Base-by-base conservation (phyloP, 768 basidiomycete species). In the Phaffia tasmanica region DNA sequence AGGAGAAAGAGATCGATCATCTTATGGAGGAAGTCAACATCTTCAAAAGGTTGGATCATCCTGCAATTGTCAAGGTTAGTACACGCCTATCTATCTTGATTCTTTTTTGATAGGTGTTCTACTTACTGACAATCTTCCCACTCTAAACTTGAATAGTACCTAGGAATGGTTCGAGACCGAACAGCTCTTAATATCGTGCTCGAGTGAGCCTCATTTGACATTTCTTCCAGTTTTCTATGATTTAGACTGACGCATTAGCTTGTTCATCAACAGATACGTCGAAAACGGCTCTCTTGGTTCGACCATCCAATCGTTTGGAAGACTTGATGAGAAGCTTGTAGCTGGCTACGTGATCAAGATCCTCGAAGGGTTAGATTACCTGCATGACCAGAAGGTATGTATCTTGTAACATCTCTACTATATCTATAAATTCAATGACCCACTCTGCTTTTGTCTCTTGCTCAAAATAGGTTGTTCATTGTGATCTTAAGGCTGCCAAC, bases 401-500 rank as follows among this genome's bases (percentile, higher is more conserved):
- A 47, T 30, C 53, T 55, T 42, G 48, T 32, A 15, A 27, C 15
- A 42, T 27, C 14, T 50, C 30, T 62, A 1, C 42, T 16, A 16
- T 35, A 27, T 32, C 32, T 57, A 9, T 32, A 53, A 5, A 16
- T 54, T 7, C 49, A n/a, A n/a, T 64, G 16, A 27, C 23, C 32
- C 16, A 21, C 46, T 19, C 21, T 3, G n/a, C 23, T 29, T 18
- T 27, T 32, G 23, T 19, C 30, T 51, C 64, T 62, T 7, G 18
- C 59, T 61, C 23, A 47, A 1, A n/a, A 71, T 83, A 91, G 73
- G 90, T 95, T 67, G 92, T 97, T 11, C 94, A 99, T 75, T 95
- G 94, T 75, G 94, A 99, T 77, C 83, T 99, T 70, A 99, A 99
- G 77, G 92, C 94, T 0, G 94, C 94, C 27, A 99, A 98, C 75